Evolutionary conservation across 257 asterid species (phyloP).

Genomic region (Nicotiana knightiana): DNA sequence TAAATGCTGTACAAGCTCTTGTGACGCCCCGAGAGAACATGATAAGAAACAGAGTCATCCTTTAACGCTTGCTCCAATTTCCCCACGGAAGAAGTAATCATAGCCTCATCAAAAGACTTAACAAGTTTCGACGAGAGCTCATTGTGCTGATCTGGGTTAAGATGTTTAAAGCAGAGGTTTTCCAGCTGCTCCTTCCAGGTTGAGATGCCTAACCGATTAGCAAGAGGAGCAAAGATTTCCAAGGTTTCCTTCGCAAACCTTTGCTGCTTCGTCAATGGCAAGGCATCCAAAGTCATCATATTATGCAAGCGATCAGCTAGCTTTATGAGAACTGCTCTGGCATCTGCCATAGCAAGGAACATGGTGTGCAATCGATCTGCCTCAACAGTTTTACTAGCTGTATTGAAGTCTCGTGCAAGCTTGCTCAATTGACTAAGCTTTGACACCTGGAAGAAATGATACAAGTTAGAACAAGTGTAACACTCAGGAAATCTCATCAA

Average conservation of each 20-base stretch:
- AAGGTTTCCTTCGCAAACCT: conserved; percentile 92
- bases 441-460: conserved; percentile 54
- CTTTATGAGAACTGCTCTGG: conserved; percentile 88
- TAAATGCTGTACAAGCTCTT: conserved; percentile 91
- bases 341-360: conserved; percentile 99
- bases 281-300: conserved; percentile 83
- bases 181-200: conserved; percentile 95
- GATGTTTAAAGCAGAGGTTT: conserved; percentile 72
- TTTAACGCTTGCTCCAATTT: conserved; percentile 65
- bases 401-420: conserved; percentile 92
- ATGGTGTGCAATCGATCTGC: conserved; percentile 94
- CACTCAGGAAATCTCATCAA: background rate
- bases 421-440: conserved; percentile 95
- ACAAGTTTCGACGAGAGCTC: conserved; percentile 65
- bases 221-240: conserved; percentile 92
- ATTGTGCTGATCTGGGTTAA: conserved; percentile 66
- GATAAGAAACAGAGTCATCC: conserved; percentile 48
- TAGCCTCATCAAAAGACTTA: conserved; percentile 57
- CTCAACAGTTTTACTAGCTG: conserved; percentile 81
- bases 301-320: conserved; percentile 97
- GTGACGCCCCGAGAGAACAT: conserved; percentile 69
- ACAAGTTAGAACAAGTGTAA: background rate
- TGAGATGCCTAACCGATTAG: conserved; percentile 86
- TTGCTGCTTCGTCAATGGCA: conserved; percentile 70
- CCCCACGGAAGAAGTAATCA: conserved; percentile 57